A percentile compares a stretch with the other conserved stretches of the same genome.
These are phyloP conservation scores for Canavalia gladiata DNA, from an alignment of 306 rosid genomes.

Conservation along the genomic window DNA sequence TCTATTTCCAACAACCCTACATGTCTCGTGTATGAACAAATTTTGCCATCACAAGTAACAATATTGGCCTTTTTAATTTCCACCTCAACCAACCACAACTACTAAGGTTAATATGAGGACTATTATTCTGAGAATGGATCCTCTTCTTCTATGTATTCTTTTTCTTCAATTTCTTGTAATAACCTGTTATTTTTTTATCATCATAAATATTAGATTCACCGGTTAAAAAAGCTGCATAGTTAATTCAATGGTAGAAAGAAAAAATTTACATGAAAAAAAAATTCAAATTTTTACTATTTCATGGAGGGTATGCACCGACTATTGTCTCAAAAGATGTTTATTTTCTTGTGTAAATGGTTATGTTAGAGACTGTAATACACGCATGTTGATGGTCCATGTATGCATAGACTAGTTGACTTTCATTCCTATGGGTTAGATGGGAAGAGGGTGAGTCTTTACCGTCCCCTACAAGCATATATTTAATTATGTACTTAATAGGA, in stretches of 20 bases:
- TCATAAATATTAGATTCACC: no score
- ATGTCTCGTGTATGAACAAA: conserved; percentile 40
- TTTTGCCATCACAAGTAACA: conserved; percentile 46
- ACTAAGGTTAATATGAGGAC: conserved; percentile 42
- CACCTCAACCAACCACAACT: conserved; percentile 45
- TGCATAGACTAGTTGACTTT: conserved; percentile 52
- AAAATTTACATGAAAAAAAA: no score
- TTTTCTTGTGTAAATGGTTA: conserved; percentile 37
- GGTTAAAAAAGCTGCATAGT: no score
- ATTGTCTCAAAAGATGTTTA: neutral
- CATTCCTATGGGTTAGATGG: conserved; percentile 36
- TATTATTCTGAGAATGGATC: neutral
- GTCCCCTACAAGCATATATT: conserved; percentile 37
- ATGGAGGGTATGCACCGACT: conserved; percentile 36
- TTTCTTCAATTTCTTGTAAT: no score
- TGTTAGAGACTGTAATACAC: conserved; percentile 3
- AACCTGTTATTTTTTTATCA: no score
- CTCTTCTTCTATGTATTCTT: no score
- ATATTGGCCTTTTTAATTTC: conserved; percentile 40
- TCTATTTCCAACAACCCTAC: conserved; percentile 55
- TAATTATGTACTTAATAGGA: conserved; percentile 37
- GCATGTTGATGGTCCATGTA: conserved; percentile 42
- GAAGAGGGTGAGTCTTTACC: conserved; percentile 45
- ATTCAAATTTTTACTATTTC: neutral
- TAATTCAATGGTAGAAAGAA: no score